Conservation (phyloP, 192 early-diverging fungal genomes). For the Rhizophagus sp. region DNA sequence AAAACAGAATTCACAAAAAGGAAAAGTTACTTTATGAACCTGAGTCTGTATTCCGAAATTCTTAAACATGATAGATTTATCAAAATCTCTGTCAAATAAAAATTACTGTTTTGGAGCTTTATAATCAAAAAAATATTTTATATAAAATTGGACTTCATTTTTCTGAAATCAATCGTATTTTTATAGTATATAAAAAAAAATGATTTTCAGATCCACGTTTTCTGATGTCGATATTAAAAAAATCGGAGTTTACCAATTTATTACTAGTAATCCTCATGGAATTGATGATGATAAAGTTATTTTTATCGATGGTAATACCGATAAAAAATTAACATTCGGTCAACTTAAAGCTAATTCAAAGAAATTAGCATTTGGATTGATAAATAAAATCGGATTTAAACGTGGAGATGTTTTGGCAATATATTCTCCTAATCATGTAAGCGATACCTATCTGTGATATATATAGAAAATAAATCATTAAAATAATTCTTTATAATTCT, state of each 20-base stretch:
- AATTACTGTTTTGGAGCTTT: too few species aligned
- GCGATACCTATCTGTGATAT: too few species aligned
- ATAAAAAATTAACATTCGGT: constrained; percentile 41
- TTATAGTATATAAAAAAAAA: constrained; percentile 32
- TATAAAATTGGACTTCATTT: too few species aligned
- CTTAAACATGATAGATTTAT: too few species aligned
- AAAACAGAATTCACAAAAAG: too few species aligned
- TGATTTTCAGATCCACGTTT: constrained; percentile 40
- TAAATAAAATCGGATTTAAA: constrained; percentile 53
- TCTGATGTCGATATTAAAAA: constrained; percentile 44
- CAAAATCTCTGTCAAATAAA: too few species aligned
- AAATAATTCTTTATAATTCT: too few species aligned
- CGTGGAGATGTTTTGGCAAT: constrained; percentile 72
- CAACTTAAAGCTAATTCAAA: constrained; percentile 40
- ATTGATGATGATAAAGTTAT: constrained; percentile 41
- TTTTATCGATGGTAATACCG: constrained; percentile 45
- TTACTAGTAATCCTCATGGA: constrained; percentile 41
- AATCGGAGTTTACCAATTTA: constrained; percentile 45
- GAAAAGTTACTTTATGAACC: too few species aligned
- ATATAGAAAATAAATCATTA: too few species aligned
- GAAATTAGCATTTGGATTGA: constrained; percentile 50
- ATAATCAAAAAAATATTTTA: too few species aligned
- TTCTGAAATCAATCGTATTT: too few species aligned
- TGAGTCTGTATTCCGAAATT: too few species aligned
- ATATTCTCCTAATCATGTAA: constrained; percentile 37